These are phyloP conservation scores for Acanthamoeba culbertsoni DNA, from an alignment of 208 protist genomes.

Conservation along the genomic window DNA sequence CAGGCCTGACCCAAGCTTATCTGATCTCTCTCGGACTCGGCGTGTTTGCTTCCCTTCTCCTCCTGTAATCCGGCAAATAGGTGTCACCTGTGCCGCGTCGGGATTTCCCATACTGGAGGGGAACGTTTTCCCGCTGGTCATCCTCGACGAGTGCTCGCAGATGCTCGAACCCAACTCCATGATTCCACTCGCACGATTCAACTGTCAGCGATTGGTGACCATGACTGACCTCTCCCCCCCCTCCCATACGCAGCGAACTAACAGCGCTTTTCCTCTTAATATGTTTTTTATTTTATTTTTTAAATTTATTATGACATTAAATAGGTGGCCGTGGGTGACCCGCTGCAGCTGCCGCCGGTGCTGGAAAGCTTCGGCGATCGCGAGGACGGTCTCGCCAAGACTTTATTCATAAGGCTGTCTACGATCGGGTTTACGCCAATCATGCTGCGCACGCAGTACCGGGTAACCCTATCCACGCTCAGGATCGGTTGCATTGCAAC, in stretches of 20 bases:
- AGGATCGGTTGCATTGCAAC: neutral
- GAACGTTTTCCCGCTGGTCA: conserved; percentile 79
- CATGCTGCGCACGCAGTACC: conserved; percentile 84
- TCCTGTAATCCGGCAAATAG: neutral
- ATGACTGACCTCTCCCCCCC: neutral
- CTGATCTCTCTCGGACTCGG: too few relatives aligned
- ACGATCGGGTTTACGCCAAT: conserved; percentile 65
- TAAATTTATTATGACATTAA: neutral
- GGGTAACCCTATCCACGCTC: conserved; percentile 33
- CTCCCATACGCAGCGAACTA: neutral
- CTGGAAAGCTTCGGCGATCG: conserved; percentile 56
- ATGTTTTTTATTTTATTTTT: neutral
- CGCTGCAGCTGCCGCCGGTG: conserved; percentile 83
- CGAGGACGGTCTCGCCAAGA: conserved; percentile 78
- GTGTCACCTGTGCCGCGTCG: conserved; percentile 83
- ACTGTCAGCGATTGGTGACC: conserved; percentile 67
- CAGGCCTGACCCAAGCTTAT: too few relatives aligned
- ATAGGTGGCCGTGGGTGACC: conserved; percentile 81
- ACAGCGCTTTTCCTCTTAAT: neutral
- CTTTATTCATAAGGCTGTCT: conserved; percentile 83
- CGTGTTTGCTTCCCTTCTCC: neutral
- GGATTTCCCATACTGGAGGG: conserved; percentile 78
- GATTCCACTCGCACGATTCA: conserved; percentile 77
- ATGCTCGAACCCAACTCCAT: conserved; percentile 83
- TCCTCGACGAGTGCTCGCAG: conserved; percentile 86